phyloP scores from a whole-genome alignment of 495 filamentous ascomycete genomes.

The Cenococcum geophilum region DNA sequence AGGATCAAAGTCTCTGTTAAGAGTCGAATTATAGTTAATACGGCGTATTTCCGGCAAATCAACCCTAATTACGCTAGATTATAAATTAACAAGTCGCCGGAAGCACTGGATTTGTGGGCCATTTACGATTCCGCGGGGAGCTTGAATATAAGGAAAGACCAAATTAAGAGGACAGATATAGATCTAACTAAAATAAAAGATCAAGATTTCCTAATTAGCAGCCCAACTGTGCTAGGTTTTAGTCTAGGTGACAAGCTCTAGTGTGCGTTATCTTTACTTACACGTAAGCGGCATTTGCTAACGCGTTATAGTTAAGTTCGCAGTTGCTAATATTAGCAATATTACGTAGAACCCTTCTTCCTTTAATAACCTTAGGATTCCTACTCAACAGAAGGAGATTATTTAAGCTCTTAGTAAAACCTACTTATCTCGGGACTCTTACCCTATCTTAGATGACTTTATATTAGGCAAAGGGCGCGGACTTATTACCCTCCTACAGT shows the following conservation, averaged over 20 bases:
- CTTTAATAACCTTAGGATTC: neutral
- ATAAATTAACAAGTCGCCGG: neutral
- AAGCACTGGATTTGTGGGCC: neutral
- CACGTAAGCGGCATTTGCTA: neutral
- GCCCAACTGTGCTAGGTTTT: conserved; percentile 34
- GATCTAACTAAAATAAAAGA: conserved; percentile 24
- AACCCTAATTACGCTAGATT: neutral
- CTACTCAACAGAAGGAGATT: neutral
- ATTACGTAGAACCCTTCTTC: neutral
- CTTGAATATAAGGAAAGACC: neutral
- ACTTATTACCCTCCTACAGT: neutral
- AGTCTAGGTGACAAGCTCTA: conserved; percentile 29
- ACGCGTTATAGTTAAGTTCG: neutral
- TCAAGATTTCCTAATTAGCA: conserved; percentile 30
- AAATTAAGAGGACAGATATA: neutral
- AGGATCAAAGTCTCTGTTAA: neutral
- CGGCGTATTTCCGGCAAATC: neutral
- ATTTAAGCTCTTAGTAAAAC: neutral
- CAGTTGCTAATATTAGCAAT: neutral
- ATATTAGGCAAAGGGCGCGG: neutral
- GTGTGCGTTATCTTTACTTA: conserved; percentile 8
- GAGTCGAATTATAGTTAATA: neutral
- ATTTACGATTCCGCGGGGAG: neutral
- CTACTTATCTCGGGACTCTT: neutral
- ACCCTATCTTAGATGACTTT: conserved; percentile 3